phyloP scores from a whole-genome alignment of 2,329 filamentous ascomycete genomes.

The Botrytis aclada region DNA sequence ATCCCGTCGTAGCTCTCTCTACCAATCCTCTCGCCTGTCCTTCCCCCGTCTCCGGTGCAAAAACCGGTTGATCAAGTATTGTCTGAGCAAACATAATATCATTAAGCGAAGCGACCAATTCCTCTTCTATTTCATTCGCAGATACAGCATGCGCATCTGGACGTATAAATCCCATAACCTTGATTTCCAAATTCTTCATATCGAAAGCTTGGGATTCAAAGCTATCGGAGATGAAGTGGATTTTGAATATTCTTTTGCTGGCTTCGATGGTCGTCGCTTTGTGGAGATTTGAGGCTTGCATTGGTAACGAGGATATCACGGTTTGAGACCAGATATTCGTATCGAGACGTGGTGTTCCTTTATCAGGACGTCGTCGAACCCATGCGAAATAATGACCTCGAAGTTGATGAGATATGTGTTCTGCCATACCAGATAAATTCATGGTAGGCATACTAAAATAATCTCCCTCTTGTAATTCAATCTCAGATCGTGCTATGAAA shows the following conservation, averaged over 20 bases:
- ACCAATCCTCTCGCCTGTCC: slow-evolving; percentile 44
- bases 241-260: slow-evolving; percentile 48
- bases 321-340: slow-evolving; percentile 53
- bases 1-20: slow-evolving; percentile 41
- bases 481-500: slow-evolving; percentile 50
- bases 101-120: slow-evolving; percentile 40
- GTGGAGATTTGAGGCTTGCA: slow-evolving; percentile 40
- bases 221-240: slow-evolving; percentile 52
- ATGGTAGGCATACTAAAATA: slow-evolving; percentile 52
- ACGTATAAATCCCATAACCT: slow-evolving; percentile 60
- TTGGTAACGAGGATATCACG: slow-evolving; percentile 55
- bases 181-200: slow-evolving; percentile 47
- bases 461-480: slow-evolving; percentile 33
- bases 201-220: slow-evolving; percentile 45
- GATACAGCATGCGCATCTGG: slow-evolving; percentile 43
- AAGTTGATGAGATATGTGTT: slow-evolving; percentile 52
- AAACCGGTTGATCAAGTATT: slow-evolving; percentile 41
- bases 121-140: slow-evolving; percentile 42
- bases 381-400: slow-evolving; percentile 64
- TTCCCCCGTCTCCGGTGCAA: slow-evolving; percentile 37
- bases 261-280: slow-evolving; percentile 41
- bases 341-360: slow-evolving; percentile 19
- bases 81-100: slow-evolving; percentile 41
- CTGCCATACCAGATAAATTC: slow-evolving; percentile 51
- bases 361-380: slow-evolving; percentile 42